Evolutionary conservation across 306 rosid genomes (phyloP), one percentile per base, ranked within the genome.

Genomic region (Fagus crenata): DNA sequence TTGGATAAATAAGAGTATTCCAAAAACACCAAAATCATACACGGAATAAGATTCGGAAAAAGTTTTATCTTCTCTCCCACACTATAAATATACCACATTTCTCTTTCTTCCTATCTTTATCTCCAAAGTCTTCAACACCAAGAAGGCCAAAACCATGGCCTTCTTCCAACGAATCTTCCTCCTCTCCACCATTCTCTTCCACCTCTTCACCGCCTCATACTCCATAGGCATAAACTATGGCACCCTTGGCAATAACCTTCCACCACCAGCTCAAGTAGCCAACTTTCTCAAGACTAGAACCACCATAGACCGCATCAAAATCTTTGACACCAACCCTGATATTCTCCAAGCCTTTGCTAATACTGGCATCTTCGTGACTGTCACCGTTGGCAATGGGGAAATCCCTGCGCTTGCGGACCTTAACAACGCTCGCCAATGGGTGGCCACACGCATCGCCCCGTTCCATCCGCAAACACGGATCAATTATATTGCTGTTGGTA

Each of bases 141-240:
- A 22, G 36, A 5, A 7, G 11, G 39, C 49, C 37, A 49, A 53
- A 54, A 2, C 56, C 71, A 89, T 83, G 90, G 71, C 80, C 14
- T 15, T 43, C 54, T 33, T 74, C 4, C 11, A 56, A 7, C 14
- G 64, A 41, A 6, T 7, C 75, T 63, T 69, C 6, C 31, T 80
- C 69, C 41, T 83, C 43, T 69, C 83, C 53, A 32, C 88, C 7
- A 77, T 90, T 39, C 68, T 89, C 68, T 82, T 84, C 81, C 87
- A 72, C 15, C 78, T 86, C 75, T 7, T 81, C 54, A 7, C 81
- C 69, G 35, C 86, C 37, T 93, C 63, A 1, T n/a, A 60, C 74
- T 75, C 92, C 80, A 84, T 94, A 53, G 98, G 98, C 22, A 84
- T 94, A 35, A 94, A 94, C 92, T 94, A 94, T 46, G 98, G 98